Percentiles rank a stretch among this genome's conserved stretches.
phyloP scores from a whole-genome alignment of 371 early-diverging fungal species.

The Rhizopus sp. region DNA sequence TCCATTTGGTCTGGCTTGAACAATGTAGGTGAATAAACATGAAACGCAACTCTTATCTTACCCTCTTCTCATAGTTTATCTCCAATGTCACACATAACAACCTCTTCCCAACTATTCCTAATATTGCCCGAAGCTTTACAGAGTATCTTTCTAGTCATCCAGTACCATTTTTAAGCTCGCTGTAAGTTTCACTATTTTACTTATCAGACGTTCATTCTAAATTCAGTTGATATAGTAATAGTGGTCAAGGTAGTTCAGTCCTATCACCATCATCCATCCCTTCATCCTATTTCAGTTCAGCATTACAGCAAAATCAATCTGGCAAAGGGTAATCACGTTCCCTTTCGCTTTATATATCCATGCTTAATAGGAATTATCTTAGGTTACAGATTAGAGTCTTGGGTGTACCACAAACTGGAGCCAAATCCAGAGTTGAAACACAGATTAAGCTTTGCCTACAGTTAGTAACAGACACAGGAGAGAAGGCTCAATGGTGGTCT shows the following conservation, averaged over 20 bases:
- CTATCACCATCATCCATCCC: conserved; percentile 2
- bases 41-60: neutral
- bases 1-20: conserved; percentile 49
- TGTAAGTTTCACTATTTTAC: conserved; percentile 22
- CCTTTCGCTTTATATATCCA: neutral
- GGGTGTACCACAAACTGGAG: conserved; percentile 80
- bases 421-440: conserved; percentile 92
- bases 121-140: conserved; percentile 49
- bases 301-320: conserved; percentile 16
- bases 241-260: neutral
- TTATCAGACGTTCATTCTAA: neutral
- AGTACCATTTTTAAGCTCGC: conserved; percentile 33
- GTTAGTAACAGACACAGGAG: conserved; percentile 77
- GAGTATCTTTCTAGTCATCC: conserved; percentile 49
- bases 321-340: conserved; percentile 17
- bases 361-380: neutral
- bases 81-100: conserved; percentile 53
- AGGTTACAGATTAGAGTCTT: conserved; percentile 62
- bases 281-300: conserved; percentile 13
- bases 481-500: conserved; percentile 80
- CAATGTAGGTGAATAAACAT: conserved; percentile 26
- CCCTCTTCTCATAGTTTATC: conserved; percentile 34
- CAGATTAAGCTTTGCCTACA: conserved; percentile 91
- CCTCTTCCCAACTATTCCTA: conserved; percentile 51
- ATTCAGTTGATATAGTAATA: conserved; percentile 1